Evolutionary conservation across 1,139 yeast species (phyloP).

Genomic region (Scheffersomyces lignicola): DNA sequence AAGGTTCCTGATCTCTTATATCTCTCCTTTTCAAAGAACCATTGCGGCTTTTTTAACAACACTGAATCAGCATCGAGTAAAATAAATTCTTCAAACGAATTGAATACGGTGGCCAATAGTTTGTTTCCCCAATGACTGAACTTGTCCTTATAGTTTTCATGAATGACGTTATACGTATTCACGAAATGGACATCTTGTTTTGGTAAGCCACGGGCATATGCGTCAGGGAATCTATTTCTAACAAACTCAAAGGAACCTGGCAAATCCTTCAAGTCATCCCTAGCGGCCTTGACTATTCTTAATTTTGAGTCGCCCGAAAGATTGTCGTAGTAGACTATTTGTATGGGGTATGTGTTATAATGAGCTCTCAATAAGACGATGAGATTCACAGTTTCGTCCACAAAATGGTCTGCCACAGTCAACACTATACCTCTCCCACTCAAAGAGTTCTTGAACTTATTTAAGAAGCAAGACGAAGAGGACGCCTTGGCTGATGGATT

Average conservation of each 20-base stretch:
- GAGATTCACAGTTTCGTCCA: slow-evolving; percentile 26
- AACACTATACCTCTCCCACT: slow-evolving; percentile 41
- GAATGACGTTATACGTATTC: slow-evolving; percentile 25
- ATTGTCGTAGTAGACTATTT: slow-evolving; percentile 28
- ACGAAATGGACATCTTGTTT: slow-evolving; percentile 37
- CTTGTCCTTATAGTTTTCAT: slow-evolving; percentile 21
- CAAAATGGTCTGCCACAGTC: slow-evolving; percentile 31
- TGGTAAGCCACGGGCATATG: slow-evolving; percentile 27
- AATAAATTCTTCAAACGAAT: slow-evolving; percentile 32
- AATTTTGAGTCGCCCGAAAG: slow-evolving; percentile 22
- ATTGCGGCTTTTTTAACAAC: slow-evolving; percentile 24
- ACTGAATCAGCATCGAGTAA: slow-evolving; percentile 35
- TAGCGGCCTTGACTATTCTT: slow-evolving; percentile 26
- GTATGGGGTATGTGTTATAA: slow-evolving; percentile 34
- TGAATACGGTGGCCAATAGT: slow-evolving; percentile 31
- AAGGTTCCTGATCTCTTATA: slow-evolving; percentile 27
- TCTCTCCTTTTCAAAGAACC: slow-evolving; percentile 24
- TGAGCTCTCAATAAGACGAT: slow-evolving; percentile 32
- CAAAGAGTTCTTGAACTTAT: slow-evolving; percentile 19
- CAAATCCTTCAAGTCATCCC: slow-evolving; percentile 21
- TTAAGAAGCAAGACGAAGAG: slow-evolving; percentile 21
- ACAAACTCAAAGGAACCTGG: slow-evolving; percentile 24
- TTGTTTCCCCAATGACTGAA: slow-evolving; percentile 28
- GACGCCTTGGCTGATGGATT: slow-evolving; percentile 5
- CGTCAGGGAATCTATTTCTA: slow-evolving; percentile 21